Evolutionary conservation across 768 basidiomycete genomes (phyloP).

Genomic region (Lactarius hengduanensis): DNA sequence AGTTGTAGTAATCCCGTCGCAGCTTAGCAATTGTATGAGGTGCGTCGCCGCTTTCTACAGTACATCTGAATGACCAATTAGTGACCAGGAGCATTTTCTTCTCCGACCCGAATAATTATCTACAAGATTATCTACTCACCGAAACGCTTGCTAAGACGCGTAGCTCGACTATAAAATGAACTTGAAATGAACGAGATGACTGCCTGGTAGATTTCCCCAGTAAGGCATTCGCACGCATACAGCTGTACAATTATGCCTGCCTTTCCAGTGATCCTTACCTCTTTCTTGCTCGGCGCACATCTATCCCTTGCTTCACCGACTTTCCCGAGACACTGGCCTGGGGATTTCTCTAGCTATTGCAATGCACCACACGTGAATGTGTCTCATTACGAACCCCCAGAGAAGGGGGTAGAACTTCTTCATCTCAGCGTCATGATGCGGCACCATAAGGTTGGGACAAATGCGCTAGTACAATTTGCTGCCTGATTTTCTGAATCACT

Average conservation of each 20-base stretch:
- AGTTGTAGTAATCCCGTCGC: neutral
- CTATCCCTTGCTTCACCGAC: constrained; percentile 23
- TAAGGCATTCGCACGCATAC: neutral
- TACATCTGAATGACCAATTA: neutral
- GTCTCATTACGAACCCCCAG: constrained; percentile 40
- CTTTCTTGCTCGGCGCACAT: constrained; percentile 1
- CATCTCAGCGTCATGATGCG: constrained; percentile 1
- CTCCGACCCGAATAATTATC: neutral
- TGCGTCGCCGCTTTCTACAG: neutral
- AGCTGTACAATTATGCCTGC: neutral
- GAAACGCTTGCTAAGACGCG: neutral
- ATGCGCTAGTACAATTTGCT: neutral
- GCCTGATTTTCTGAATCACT: neutral
- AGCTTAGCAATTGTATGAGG: neutral
- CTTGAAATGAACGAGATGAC: neutral
- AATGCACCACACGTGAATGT: constrained; percentile 48
- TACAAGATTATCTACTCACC: neutral
- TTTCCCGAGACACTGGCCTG: constrained; percentile 34
- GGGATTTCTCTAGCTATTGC: constrained; percentile 51
- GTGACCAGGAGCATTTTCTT: neutral
- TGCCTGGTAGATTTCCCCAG: neutral
- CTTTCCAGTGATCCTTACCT: neutral
- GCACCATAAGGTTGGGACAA: neutral
- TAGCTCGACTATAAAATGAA: neutral
- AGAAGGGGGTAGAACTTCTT: neutral